Evolutionary conservation across 441 rosid species (phyloP).

Genomic region (Brassica balearica): DNA sequence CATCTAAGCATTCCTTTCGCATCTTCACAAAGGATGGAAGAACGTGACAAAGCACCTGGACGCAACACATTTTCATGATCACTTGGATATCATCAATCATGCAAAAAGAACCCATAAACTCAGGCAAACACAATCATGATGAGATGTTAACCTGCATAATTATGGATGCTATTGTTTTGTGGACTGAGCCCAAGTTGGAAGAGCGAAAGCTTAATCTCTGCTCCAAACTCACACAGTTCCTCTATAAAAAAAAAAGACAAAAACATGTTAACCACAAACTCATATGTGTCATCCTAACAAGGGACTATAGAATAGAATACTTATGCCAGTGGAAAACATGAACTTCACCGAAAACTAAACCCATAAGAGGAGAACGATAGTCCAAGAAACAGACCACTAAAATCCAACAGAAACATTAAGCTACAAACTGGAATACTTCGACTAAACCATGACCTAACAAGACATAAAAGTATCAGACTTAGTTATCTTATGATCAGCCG

Average conservation of each 20-base stretch:
- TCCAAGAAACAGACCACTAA: no score
- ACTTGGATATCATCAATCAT: slow-evolving; percentile 10
- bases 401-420: no score
- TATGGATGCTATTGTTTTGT: slow-evolving; percentile 81
- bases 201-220: slow-evolving; percentile 84
- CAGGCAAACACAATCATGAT: slow-evolving; percentile 41
- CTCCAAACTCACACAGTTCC: slow-evolving; percentile 79
- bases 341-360: no score
- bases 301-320: neutral
- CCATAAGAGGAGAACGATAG: no score
- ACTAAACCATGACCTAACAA: no score
- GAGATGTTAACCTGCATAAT: slow-evolving; percentile 75
- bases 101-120: slow-evolving; percentile 2
- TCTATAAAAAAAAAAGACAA: slow-evolving; percentile 49
- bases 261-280: slow-evolving; percentile 29
- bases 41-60: slow-evolving; percentile 84
- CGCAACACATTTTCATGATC: slow-evolving; percentile 15
- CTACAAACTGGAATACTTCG: no score
- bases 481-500: no score
- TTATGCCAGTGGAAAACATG: no score
- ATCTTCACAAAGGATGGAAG: slow-evolving; percentile 90
- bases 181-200: slow-evolving; percentile 99
- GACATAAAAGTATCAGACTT: no score
- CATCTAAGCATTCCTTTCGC: slow-evolving; percentile 83
- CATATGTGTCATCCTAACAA: neutral